Conservation (phyloP, 768 basidiomycete genomes). For the Boletus sensibilis region DNA sequence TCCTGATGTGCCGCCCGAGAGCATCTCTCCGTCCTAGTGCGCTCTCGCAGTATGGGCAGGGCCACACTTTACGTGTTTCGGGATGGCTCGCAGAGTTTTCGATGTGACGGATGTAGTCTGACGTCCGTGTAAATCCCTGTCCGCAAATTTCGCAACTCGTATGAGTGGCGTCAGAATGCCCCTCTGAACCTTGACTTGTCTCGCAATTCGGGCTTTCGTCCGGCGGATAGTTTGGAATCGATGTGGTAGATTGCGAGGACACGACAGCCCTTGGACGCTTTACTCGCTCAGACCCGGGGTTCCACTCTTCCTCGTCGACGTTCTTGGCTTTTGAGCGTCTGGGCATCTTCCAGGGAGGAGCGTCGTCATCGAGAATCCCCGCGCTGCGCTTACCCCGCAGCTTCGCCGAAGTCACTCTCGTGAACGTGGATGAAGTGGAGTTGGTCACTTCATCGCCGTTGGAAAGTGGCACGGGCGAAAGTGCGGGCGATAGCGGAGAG, state of each 20-base stretch:
- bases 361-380: constrained; percentile 1
- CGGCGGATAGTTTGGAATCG: neutral
- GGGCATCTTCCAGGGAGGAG: neutral
- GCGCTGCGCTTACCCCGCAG: constrained; percentile 14
- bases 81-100: constrained; percentile 25
- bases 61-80: constrained; percentile 27
- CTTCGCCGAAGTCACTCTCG: neutral
- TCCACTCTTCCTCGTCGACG: constrained; percentile 26
- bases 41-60: constrained; percentile 20
- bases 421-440: neutral
- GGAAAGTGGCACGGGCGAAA: neutral
- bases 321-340: constrained; percentile 15
- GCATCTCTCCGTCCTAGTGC: constrained; percentile 28
- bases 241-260: neutral
- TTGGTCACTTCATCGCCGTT: neutral
- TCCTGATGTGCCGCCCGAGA: constrained; percentile 23
- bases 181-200: neutral
- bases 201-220: neutral
- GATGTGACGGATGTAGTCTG: constrained; percentile 22
- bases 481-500: neutral
- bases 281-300: neutral
- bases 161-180: neutral
- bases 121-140: constrained; percentile 18
- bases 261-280: constrained; percentile 1
- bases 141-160: constrained; percentile 18